phyloP scores from a whole-genome alignment of 129 eudicot genomes.

The Pittosporum tobira region DNA sequence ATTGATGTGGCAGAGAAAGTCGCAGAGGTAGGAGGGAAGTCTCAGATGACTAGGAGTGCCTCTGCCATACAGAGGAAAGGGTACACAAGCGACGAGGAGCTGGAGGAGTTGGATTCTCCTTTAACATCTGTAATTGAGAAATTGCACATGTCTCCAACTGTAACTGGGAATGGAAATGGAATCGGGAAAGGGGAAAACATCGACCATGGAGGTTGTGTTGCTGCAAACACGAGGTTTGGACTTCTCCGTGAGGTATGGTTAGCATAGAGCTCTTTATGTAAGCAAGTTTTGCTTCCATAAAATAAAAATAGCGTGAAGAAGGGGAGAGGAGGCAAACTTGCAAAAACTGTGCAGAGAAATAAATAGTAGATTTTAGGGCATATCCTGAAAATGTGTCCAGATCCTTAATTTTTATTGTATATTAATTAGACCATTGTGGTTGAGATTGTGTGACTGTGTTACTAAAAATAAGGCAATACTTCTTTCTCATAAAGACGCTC shows the following conservation, averaged over 20 bases:
- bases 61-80: slow-evolving; percentile 65
- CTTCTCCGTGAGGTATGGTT: slow-evolving; percentile 97
- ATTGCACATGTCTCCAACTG: slow-evolving; percentile 37
- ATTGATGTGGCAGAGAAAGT: slow-evolving; percentile 16
- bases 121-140: slow-evolving; percentile 50
- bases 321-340: too few relatives aligned
- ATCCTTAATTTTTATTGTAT: too few relatives aligned
- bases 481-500: too few relatives aligned
- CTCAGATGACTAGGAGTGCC: slow-evolving; percentile 10
- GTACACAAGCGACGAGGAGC: slow-evolving; percentile 92
- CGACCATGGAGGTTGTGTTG: slow-evolving; percentile 19
- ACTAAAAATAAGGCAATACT: too few relatives aligned
- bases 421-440: too few relatives aligned
- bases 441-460: too few relatives aligned
- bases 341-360: too few relatives aligned
- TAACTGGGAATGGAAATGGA: slow-evolving; percentile 21
- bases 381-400: too few relatives aligned
- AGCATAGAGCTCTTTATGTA: too few relatives aligned
- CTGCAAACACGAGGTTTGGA: slow-evolving; percentile 59
- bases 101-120: slow-evolving; percentile 70
- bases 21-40: slow-evolving; percentile 10
- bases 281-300: neutral
- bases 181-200: slow-evolving; percentile 4
- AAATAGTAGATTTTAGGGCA: too few relatives aligned
- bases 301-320: neutral